phyloP scores from a whole-genome alignment of 345 rosid genomes.

The Sisymbrium irio region DNA sequence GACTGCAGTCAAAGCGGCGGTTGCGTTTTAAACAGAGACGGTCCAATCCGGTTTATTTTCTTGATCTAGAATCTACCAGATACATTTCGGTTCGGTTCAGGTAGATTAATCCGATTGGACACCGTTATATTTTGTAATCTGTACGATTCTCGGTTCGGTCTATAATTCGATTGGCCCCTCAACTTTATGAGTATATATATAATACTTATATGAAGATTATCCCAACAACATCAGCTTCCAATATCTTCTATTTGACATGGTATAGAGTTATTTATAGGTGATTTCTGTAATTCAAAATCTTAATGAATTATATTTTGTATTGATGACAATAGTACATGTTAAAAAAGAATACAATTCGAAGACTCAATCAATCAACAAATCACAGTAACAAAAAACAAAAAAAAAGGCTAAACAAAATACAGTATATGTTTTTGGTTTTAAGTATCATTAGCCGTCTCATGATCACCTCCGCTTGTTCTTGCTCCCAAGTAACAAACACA shows the following conservation, averaged over 20 bases:
- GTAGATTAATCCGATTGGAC: background rate
- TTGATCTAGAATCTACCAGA: background rate
- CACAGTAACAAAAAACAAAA: background rate
- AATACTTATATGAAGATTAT: too few species aligned
- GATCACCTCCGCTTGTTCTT: constrained; percentile 74
- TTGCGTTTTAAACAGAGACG: background rate
- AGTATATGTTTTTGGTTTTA: background rate
- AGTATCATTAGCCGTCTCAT: background rate
- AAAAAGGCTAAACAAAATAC: background rate
- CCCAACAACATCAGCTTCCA: background rate
- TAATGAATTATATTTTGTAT: background rate
- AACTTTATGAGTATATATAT: too few species aligned
- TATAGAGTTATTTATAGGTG: background rate
- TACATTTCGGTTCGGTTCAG: background rate
- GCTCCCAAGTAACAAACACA: constrained; percentile 71
- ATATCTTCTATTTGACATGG: background rate
- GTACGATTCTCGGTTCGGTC: background rate
- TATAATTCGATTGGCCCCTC: too few species aligned
- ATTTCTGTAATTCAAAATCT: background rate
- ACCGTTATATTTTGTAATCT: background rate
- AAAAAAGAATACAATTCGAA: constrained; percentile 6
- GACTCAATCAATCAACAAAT: constrained; percentile 1
- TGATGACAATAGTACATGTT: background rate
- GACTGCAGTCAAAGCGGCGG: background rate
- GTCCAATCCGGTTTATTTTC: background rate